These are phyloP conservation scores for Aspergillus latus DNA, from an alignment of 2,329 filamentous ascomycete genomes.

Conservation along the genomic window DNA sequence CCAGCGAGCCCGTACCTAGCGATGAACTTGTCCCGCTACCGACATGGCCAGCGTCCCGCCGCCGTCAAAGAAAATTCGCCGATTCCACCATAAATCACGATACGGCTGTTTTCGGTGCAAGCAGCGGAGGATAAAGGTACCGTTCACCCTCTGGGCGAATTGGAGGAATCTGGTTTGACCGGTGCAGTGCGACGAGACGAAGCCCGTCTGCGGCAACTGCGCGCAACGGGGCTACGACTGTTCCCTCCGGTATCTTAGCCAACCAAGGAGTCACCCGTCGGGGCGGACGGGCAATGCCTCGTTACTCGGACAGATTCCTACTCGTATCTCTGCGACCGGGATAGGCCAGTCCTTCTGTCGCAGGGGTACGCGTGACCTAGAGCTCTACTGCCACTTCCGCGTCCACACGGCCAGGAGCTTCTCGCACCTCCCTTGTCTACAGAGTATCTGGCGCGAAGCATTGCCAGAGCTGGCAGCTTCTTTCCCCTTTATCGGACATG, in stretches of 20 bases:
- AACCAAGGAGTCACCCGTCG: background rate
- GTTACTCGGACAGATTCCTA: background rate
- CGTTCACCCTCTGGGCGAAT: no score
- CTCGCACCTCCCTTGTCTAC: background rate
- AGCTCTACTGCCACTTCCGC: constrained; percentile 8
- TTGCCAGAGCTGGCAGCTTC: background rate
- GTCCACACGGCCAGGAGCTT: background rate
- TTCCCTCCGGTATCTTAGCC: background rate
- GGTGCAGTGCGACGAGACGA: constrained; percentile 7
- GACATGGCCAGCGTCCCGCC: background rate
- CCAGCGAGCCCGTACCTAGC: no score
- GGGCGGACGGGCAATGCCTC: background rate
- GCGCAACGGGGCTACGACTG: background rate
- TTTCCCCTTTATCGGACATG: constrained; percentile 7
- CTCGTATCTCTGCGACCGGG: background rate
- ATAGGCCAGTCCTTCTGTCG: background rate
- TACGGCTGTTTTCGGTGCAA: constrained; percentile 8
- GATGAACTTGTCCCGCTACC: background rate
- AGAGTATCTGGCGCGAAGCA: background rate
- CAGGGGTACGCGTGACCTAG: constrained; percentile 3
- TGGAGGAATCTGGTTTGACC: background rate
- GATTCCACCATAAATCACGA: constrained; percentile 9
- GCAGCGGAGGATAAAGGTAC: constrained; percentile 11
- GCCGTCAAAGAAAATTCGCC: background rate
- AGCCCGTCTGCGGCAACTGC: constrained; percentile 9